Percentiles rank a stretch among this genome's conserved stretches.
phyloP scores from a whole-genome alignment of 1,284 basidiomycete genomes.

The Ustilago bromivora region DNA sequence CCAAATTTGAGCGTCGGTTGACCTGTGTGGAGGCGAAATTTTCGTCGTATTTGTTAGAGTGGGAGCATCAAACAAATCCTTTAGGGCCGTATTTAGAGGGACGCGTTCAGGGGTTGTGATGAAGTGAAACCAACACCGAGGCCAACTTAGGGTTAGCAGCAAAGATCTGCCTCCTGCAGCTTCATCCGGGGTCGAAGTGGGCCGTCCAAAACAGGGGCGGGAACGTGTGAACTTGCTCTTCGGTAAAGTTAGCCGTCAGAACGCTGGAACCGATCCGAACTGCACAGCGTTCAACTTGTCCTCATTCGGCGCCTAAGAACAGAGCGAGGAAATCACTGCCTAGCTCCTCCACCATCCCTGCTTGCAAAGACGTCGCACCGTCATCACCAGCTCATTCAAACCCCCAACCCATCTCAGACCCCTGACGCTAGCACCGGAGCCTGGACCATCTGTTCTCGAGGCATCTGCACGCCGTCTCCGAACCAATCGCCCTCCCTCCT shows the following conservation, averaged over 20 bases:
- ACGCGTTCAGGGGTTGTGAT: slow-evolving; percentile 23
- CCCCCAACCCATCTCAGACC: not conserved
- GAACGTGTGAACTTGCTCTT: too few relatives aligned
- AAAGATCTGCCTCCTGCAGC: slow-evolving; percentile 18
- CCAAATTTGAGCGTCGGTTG: too few relatives aligned
- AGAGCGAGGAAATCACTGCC: not conserved
- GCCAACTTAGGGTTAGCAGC: not conserved
- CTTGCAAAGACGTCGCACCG: not conserved
- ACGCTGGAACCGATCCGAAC: slow-evolving; percentile 2
- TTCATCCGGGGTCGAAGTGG: slow-evolving; percentile 10
- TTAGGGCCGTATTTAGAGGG: too few relatives aligned
- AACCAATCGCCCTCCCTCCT: too few relatives aligned
- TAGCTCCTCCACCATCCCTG: not conserved
- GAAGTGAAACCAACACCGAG: slow-evolving; percentile 34
- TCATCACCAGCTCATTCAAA: not conserved
- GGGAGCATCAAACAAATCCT: too few relatives aligned
- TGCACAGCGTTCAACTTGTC: not conserved
- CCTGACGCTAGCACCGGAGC: not conserved
- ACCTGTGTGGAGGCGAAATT: too few relatives aligned
- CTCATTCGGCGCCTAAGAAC: slow-evolving; percentile 7
- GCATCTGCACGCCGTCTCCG: not conserved
- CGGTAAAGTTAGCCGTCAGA: not conserved
- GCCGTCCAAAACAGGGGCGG: not conserved
- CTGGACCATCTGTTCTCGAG: not conserved
- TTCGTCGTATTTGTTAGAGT: too few relatives aligned